Evolutionary conservation across 2,329 filamentous ascomycete species (phyloP).

Genomic region (Botryotinia globosa): DNA sequence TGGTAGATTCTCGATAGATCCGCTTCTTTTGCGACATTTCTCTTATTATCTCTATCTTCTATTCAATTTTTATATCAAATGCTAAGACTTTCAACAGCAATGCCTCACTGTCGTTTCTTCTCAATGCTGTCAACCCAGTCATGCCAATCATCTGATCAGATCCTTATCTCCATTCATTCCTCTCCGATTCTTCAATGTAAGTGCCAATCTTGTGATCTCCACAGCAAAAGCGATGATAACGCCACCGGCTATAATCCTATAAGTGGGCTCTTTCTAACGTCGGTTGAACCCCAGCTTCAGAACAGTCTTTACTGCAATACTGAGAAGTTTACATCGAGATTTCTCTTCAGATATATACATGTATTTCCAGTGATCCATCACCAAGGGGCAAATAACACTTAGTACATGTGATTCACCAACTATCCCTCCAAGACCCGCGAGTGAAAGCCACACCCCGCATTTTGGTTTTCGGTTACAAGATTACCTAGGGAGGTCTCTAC

Average conservation of each 20-base stretch:
- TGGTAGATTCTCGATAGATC: neutral
- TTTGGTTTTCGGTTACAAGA: neutral
- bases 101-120: neutral
- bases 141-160: too few relatives aligned
- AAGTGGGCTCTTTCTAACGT: too few relatives aligned
- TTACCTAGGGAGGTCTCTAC: neutral
- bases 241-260: too few relatives aligned
- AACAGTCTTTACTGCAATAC: neutral
- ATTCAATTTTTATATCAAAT: neutral
- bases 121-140: neutral
- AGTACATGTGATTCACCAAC: neutral
- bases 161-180: fast-evolving
- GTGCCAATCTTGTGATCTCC: too few relatives aligned
- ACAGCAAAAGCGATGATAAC: fast-evolving
- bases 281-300: too few relatives aligned
- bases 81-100: neutral
- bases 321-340: neutral
- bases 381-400: neutral
- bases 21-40: neutral
- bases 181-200: too few relatives aligned
- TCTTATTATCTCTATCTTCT: neutral
- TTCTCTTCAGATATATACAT: neutral
- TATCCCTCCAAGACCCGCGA: neutral
- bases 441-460: neutral
- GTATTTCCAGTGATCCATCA: neutral